phyloP scores from a whole-genome alignment of 192 early-diverging fungal species.

The Pilaira anomala region DNA sequence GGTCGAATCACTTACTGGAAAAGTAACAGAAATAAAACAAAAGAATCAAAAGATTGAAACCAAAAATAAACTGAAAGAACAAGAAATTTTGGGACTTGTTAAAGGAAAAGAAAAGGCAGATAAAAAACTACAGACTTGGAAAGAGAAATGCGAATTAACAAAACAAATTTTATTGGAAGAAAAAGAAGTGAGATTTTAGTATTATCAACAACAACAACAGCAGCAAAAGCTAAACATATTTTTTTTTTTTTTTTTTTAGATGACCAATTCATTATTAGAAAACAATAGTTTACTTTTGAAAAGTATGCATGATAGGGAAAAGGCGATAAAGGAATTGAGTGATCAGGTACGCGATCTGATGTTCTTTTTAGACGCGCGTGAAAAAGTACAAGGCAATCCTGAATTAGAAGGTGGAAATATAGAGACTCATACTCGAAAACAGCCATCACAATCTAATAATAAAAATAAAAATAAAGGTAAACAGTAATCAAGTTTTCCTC shows the following conservation, averaged over 20 bases:
- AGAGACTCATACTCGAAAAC: conserved; percentile 10
- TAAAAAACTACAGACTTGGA: conserved; percentile 57
- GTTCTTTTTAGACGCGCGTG: conserved; percentile 81
- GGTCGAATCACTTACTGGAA: conserved; percentile 15
- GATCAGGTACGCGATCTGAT: conserved; percentile 91
- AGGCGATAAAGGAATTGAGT: conserved; percentile 63
- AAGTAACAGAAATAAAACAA: neutral
- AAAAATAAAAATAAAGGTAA: neutral
- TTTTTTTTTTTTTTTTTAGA: conserved; percentile 13
- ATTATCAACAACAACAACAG: neutral
- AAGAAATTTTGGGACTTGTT: conserved; percentile 22
- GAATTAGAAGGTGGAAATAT: conserved; percentile 20
- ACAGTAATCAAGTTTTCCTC: too few species aligned
- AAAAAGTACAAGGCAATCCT: conserved; percentile 31
- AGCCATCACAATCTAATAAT: neutral
- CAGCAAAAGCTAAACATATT: conserved; percentile 25
- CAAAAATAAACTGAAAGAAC: neutral
- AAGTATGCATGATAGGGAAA: conserved; percentile 54
- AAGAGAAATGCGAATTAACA: conserved; percentile 47
- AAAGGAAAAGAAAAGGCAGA: conserved; percentile 46
- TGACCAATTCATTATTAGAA: conserved; percentile 43
- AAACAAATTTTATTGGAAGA: conserved; percentile 71
- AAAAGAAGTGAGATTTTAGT: conserved; percentile 43
- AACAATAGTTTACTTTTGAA: conserved; percentile 63
- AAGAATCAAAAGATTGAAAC: conserved; percentile 1